These are phyloP conservation scores for Alternaria rosae DNA, from an alignment of 2,329 filamentous ascomycete genomes.

Conservation along the genomic window DNA sequence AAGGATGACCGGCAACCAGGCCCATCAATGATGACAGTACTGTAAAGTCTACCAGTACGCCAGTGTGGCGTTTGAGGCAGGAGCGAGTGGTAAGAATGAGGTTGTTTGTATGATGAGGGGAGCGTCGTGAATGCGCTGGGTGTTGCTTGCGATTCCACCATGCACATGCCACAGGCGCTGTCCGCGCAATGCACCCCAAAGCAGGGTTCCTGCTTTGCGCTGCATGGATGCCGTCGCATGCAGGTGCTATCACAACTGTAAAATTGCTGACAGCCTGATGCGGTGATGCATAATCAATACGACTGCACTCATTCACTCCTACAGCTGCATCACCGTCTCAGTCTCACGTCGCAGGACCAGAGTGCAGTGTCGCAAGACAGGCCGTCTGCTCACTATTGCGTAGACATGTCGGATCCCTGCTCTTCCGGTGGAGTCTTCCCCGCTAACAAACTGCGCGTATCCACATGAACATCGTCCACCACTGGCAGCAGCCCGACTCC, in stretches of 20 bases:
- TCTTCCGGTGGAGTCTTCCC: conserved; percentile 18
- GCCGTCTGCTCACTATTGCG: background rate
- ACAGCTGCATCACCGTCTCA: background rate
- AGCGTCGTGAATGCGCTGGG: background rate
- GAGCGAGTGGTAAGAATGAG: background rate
- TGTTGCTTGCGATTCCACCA: background rate
- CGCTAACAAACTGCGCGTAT: conserved; percentile 17
- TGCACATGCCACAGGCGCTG: conserved; percentile 2
- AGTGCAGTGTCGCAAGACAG: background rate
- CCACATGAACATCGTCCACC: conserved; percentile 6
- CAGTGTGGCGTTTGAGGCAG: background rate
- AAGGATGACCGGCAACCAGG: conserved; percentile 10
- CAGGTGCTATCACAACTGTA: conserved; percentile 3
- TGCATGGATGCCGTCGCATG: conserved; percentile 8
- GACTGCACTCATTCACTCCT: background rate
- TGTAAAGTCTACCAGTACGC: background rate
- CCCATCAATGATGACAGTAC: conserved; percentile 1
- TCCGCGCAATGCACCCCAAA: conserved; percentile 3
- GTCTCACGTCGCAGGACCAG: background rate
- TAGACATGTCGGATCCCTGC: conserved; percentile 6
- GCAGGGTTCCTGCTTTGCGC: conserved; percentile 5
- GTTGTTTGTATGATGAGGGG: background rate
- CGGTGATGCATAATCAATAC: conserved; percentile 6
- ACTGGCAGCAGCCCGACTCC: conserved; percentile 18
- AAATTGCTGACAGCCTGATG: conserved; percentile 7